A percentile compares a stretch with the other conserved stretches of the same genome.
Conservation (phyloP, 1,284 basidiomycete species). For the Agroathelia rolfsii region DNA sequence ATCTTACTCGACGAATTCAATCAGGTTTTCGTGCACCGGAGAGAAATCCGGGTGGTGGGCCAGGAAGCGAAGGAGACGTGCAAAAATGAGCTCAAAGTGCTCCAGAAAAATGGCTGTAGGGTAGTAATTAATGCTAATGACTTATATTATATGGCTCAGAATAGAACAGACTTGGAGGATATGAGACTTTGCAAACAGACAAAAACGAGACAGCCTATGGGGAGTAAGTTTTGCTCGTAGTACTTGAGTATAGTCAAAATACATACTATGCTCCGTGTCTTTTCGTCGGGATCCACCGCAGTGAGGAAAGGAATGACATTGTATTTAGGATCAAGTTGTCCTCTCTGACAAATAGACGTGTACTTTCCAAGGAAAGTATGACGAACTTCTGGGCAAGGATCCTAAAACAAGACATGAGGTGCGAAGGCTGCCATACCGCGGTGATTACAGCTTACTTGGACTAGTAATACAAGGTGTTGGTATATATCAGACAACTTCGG, state of each 20-base stretch:
- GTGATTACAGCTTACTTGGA: no score
- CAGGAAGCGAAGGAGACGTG: conserved; percentile 79
- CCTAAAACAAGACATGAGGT: conserved; percentile 34
- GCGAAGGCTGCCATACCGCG: conserved; percentile 1
- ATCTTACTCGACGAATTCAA: conserved; percentile 64
- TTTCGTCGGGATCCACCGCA: conserved; percentile 85
- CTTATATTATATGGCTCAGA: conserved; percentile 1
- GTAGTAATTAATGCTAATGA: conserved; percentile 1
- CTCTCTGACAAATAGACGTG: conserved; percentile 45
- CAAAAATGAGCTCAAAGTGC: conserved; percentile 74
- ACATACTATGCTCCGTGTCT: conserved; percentile 55
- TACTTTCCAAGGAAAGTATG: conserved; percentile 72
- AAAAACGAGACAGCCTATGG: conserved; percentile 54
- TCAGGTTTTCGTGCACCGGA: conserved; percentile 47
- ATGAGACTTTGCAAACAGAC: conserved; percentile 32
- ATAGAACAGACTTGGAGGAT: conserved; percentile 30
- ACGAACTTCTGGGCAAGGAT: conserved; percentile 84
- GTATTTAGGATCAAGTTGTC: conserved; percentile 63
- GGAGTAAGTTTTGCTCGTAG: neutral
- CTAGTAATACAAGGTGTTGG: no score
- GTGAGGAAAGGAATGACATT: conserved; percentile 83
- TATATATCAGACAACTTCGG: no score
- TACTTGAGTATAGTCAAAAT: neutral
- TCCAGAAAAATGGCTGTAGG: conserved; percentile 47
- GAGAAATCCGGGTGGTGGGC: conserved; percentile 93